Percentiles rank a stretch among this genome's conserved stretches.
These are phyloP conservation scores for Hypomyces perniciosus DNA, from an alignment of 2,329 filamentous ascomycete genomes.

Conservation along the genomic window DNA sequence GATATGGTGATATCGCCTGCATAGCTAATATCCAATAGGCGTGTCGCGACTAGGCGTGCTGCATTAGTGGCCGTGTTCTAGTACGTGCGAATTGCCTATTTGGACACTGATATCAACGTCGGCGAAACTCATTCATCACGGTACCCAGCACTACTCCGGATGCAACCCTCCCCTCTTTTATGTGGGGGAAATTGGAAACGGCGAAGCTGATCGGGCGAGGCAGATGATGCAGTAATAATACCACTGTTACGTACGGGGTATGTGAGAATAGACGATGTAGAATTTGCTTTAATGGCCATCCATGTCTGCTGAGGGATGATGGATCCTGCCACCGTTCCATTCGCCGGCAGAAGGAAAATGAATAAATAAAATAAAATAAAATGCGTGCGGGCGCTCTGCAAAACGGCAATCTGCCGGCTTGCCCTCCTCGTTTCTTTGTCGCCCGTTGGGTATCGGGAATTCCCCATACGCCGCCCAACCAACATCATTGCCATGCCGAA, in stretches of 20 bases:
- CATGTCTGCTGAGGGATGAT: not conserved
- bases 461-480: too few relatives aligned
- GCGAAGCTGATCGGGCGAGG: too few relatives aligned
- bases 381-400: not conserved
- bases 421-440: not conserved
- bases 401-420: not conserved
- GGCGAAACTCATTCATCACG: not conserved
- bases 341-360: conserved; percentile 2
- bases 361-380: not conserved
- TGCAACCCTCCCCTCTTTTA: too few relatives aligned
- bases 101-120: not conserved
- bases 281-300: not conserved
- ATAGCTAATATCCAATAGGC: too few relatives aligned
- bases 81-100: conserved; percentile 1
- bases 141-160: too few relatives aligned
- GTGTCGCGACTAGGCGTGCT: not conserved
- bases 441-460: too few relatives aligned
- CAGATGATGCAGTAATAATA: too few relatives aligned
- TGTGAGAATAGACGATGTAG: not conserved
- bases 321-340: not conserved
- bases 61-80: conserved; percentile 2
- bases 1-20: too few relatives aligned
- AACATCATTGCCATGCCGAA: not conserved
- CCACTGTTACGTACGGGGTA: too few relatives aligned
- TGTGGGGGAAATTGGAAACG: not conserved